These are phyloP conservation scores for Epithemia pelagica DNA, from an alignment of 108 stramenopile genomes.

Conservation along the genomic window DNA sequence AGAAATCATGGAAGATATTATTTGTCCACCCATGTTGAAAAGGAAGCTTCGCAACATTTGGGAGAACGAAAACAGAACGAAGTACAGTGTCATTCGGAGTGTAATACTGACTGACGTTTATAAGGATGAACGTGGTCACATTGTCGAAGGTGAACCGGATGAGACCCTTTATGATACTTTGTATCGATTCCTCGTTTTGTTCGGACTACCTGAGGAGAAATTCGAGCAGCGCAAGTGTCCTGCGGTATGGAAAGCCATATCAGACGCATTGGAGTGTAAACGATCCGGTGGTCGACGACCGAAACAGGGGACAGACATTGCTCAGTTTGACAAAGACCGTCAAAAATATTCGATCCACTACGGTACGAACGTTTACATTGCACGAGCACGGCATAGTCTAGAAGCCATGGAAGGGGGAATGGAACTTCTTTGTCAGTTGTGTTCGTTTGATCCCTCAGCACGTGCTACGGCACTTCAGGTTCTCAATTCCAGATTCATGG, in stretches of 20 bases:
- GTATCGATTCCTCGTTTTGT: slow-evolving; percentile 88
- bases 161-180: slow-evolving; percentile 88
- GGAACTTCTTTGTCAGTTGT: slow-evolving; percentile 62
- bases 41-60: slow-evolving; percentile 65
- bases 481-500: slow-evolving; percentile 72
- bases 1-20: slow-evolving; percentile 88
- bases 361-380: slow-evolving; percentile 58
- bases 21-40: slow-evolving; percentile 63
- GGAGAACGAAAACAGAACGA: slow-evolving; percentile 47
- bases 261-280: slow-evolving; percentile 14
- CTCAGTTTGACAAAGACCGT: slow-evolving; percentile 44
- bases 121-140: slow-evolving; percentile 68
- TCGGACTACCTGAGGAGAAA: slow-evolving; percentile 69
- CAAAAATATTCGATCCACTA: slow-evolving; percentile 45
- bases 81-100: slow-evolving; percentile 57
- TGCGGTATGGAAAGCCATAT: slow-evolving; percentile 72
- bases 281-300: slow-evolving; percentile 2
- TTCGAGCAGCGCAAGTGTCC: slow-evolving; percentile 28
- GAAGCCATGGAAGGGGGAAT: slow-evolving; percentile 69
- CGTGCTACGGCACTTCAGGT: slow-evolving; percentile 63
- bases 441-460: slow-evolving; percentile 61
- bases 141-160: slow-evolving; percentile 65
- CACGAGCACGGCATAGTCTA: slow-evolving; percentile 50
- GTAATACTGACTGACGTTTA: slow-evolving; percentile 61
- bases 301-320: slow-evolving; percentile 33